Percentiles rank a stretch among this genome's conserved stretches.
Conservation (phyloP, 345 rosid genomes). For the Aquilaria sinensis region DNA sequence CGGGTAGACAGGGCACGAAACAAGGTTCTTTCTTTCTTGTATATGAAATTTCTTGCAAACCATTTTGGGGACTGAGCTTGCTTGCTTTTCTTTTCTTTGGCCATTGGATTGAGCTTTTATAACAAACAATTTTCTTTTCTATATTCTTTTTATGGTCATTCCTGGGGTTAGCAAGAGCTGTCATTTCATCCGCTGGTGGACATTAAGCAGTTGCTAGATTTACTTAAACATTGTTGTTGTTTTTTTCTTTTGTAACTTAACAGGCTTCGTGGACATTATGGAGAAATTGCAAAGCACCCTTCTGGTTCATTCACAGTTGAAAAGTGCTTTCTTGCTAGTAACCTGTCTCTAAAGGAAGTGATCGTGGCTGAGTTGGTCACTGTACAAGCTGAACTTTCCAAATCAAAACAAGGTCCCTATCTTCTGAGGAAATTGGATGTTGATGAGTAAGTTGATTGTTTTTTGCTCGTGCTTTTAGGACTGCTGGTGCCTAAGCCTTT, state of each 20-base stretch:
- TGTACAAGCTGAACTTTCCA: conserved; percentile 52
- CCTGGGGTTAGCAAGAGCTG: too few species aligned
- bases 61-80: too few species aligned
- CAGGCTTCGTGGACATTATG: conserved; percentile 82
- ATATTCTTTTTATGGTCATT: too few species aligned
- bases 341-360: conserved; percentile 58
- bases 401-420: conserved; percentile 80
- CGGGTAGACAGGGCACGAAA: too few species aligned
- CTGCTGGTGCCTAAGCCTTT: too few species aligned
- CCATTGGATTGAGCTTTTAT: too few species aligned
- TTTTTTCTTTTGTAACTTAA: conserved; percentile 6
- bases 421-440: conserved; percentile 73
- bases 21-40: too few species aligned
- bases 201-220: neutral
- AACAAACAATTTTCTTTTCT: too few species aligned
- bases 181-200: neutral
- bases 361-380: conserved; percentile 66
- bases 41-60: too few species aligned
- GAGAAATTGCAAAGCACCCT: conserved; percentile 58
- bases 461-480: neutral
- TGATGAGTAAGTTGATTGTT: conserved; percentile 52
- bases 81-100: too few species aligned
- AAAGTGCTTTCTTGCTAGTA: conserved; percentile 71
- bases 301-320: conserved; percentile 89
- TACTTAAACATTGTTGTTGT: neutral